phyloP scores from a whole-genome alignment of 73 alveolate genomes.

The Paramecium sonneborni region DNA sequence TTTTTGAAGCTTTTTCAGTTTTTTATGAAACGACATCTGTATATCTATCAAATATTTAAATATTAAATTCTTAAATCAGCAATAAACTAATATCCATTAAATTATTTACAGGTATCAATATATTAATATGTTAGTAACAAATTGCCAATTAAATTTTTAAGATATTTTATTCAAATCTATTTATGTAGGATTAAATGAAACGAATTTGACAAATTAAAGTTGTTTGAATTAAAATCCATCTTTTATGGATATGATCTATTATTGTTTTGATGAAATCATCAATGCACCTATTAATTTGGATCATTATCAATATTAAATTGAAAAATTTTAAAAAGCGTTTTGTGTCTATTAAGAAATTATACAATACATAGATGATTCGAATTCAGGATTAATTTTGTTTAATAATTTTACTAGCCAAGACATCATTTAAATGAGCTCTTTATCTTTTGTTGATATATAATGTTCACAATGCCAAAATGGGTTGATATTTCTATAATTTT shows the following conservation, averaged over 20 bases:
- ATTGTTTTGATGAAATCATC: not conserved
- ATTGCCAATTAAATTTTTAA: too few relatives aligned
- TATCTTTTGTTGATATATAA: not conserved
- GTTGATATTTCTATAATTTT: too few relatives aligned
- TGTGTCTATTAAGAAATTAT: not conserved
- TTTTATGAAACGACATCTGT: not conserved
- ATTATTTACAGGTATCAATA: not conserved
- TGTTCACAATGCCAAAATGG: not conserved
- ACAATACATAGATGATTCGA: too few relatives aligned
- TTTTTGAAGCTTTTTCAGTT: not conserved
- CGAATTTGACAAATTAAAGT: not conserved
- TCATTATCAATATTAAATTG: too few relatives aligned
- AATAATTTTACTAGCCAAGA: not conserved
- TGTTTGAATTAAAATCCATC: too few relatives aligned
- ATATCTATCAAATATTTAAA: too few relatives aligned
- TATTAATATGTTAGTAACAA: too few relatives aligned
- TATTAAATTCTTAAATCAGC: not conserved
- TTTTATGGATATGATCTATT: too few relatives aligned
- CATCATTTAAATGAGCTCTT: too few relatives aligned
- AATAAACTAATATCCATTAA: not conserved
- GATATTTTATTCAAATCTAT: not conserved
- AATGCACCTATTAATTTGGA: not conserved
- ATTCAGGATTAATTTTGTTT: not conserved
- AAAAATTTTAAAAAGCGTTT: too few relatives aligned
- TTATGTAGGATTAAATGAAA: not conserved